Evolutionary conservation across 768 basidiomycete species (phyloP), one percentile per base, ranked within the genome.

Genomic region (Phylloporus scabripes): DNA sequence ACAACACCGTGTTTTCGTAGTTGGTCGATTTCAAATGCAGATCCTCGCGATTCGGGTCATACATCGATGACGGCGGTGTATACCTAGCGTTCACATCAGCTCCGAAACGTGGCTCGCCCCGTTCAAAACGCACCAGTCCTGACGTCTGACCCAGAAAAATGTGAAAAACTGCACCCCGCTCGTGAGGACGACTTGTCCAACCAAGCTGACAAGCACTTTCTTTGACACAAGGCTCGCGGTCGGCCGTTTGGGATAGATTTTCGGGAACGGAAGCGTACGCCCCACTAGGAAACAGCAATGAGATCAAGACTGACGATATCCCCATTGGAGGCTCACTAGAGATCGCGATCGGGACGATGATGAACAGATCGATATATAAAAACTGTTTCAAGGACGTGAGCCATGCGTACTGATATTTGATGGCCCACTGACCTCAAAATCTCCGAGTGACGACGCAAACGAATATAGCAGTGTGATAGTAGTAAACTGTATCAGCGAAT

Each of bases 401-500:
- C 54, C 15, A 23, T 49, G 46, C 29, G 42, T 32, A 42, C 41
- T 31, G n/a, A 54, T 38, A 29, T 14, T n/a, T 17, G 5, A 14
- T 20, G 29, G 29, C 32, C 23, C 36, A 52, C 79, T 46, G 52
- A 88, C 92, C 81, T 98, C 88, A 66, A 98, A 95, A 65, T 99
- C 95, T 39, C 94, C 95, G 32, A 99, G 72, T 39, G 92, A 92
- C 7, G 92, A 95, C 0, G 93, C 95, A 63, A 99, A 96, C 0
- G 92, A 93, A 68, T 99, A 99, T 28, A 99, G 67, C 51, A 98
- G 68, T 2, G 93, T 96, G 51, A 98, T 89, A 3, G 93, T 92
- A n/a, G 94, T 97, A 65, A 99, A 99, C 65, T 99, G 96, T 45
- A 99, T 99, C 57, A 99, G 76, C 11, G 96, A 99, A 69, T 98